Conservation (phyloP, 2,329 filamentous ascomycete genomes). For the Westerdykella sp. region DNA sequence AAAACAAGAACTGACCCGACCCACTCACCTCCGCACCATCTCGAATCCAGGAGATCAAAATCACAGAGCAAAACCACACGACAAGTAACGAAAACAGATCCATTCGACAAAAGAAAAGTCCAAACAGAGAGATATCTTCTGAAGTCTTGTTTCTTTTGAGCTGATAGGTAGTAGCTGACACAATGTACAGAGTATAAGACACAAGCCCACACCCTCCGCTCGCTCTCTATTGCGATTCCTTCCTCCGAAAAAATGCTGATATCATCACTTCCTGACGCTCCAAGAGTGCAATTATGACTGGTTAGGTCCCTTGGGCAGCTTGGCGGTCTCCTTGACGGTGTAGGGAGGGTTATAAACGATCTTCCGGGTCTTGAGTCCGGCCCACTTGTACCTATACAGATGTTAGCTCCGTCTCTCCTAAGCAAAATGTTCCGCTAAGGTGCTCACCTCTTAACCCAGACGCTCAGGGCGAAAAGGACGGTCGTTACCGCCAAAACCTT, state of each 20-base stretch:
- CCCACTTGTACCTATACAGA: slow-evolving; percentile 77
- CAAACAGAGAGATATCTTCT: neutral
- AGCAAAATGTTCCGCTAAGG: neutral
- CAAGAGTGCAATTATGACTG: slow-evolving; percentile 25
- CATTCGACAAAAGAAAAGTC: neutral
- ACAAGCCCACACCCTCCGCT: neutral
- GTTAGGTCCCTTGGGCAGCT: slow-evolving; percentile 29
- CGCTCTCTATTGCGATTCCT: neutral
- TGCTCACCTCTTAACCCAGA: slow-evolving; percentile 85
- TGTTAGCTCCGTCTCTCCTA: slow-evolving; percentile 19
- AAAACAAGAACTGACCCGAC: no score
- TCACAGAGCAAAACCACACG: no score
- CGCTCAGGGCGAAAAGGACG: slow-evolving; percentile 74
- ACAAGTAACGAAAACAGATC: neutral
- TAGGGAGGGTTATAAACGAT: slow-evolving; percentile 74
- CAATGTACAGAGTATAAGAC: neutral
- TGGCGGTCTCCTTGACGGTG: slow-evolving; percentile 24
- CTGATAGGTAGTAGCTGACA: neutral
- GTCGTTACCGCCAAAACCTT: slow-evolving; percentile 82
- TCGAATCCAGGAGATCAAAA: no score
- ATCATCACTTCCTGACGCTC: neutral
- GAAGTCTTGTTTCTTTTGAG: slow-evolving; percentile 1
- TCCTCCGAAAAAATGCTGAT: neutral
- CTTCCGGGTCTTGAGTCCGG: slow-evolving; percentile 92
- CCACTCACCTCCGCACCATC: no score